Evolutionary conservation across 2,329 filamentous ascomycete genomes (phyloP).

Genomic region (Leptosphaerulina australis): DNA sequence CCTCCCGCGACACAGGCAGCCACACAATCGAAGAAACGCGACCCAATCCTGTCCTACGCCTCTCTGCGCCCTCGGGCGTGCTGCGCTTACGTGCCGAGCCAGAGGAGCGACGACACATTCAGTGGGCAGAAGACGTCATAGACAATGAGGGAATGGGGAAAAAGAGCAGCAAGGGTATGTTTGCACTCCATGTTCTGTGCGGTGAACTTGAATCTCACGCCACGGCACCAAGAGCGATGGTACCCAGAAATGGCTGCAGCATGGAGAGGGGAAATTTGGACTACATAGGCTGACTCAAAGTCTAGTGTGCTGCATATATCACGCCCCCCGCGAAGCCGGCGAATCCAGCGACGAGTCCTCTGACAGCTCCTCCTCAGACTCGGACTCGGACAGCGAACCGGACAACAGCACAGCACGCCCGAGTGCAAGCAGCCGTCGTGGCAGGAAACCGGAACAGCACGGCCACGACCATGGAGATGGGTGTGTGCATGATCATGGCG

Average conservation of each 20-base stretch:
- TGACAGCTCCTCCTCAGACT: constrained; percentile 46
- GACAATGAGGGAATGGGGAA: constrained; percentile 95
- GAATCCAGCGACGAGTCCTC: constrained; percentile 78
- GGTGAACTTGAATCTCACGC: too few relatives aligned
- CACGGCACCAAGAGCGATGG: too few relatives aligned
- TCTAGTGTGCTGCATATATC: constrained; percentile 98
- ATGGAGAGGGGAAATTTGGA: too few relatives aligned
- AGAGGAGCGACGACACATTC: constrained; percentile 67
- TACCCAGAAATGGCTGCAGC: too few relatives aligned
- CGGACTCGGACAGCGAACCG: constrained; percentile 63
- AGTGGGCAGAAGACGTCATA: constrained; percentile 91
- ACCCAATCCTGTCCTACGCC: constrained; percentile 42
- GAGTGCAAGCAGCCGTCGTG: constrained; percentile 24
- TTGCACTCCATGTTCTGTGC: background rate
- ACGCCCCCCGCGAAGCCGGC: constrained; percentile 70
- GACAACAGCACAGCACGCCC: constrained; percentile 58
- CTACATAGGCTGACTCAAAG: too few relatives aligned
- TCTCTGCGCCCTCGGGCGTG: constrained; percentile 44
- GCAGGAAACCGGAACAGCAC: constrained; percentile 33
- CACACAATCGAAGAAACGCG: constrained; percentile 31
- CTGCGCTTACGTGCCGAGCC: constrained; percentile 52
- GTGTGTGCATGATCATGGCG: constrained; percentile 45
- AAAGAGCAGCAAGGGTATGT: constrained; percentile 88
- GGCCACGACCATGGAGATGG: constrained; percentile 32
- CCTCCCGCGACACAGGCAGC: constrained; percentile 28